Conservation (phyloP, 805 yeast genomes). For the Lipomyces mesembrius region DNA sequence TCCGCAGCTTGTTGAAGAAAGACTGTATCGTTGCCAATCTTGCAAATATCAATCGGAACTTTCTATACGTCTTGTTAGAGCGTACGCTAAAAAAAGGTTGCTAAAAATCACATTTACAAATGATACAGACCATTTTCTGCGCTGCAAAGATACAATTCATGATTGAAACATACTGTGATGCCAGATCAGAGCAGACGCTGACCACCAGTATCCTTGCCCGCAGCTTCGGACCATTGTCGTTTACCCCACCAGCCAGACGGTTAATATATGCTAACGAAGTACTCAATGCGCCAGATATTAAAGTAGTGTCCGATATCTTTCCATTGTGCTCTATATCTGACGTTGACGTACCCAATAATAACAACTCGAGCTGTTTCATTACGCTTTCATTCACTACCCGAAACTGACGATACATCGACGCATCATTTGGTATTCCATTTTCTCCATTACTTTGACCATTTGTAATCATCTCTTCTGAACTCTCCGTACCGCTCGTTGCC, state of each 20-base stretch:
- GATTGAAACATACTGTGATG: slow-evolving; percentile 83
- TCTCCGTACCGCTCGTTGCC: background rate
- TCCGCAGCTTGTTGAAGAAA: slow-evolving; percentile 95
- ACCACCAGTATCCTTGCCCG: slow-evolving; percentile 69
- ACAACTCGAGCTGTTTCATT: slow-evolving; percentile 58
- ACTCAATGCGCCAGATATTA: slow-evolving; percentile 78
- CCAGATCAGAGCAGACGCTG: slow-evolving; percentile 71
- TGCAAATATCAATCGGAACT: slow-evolving; percentile 88
- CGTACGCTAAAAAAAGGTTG: background rate
- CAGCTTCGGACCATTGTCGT: slow-evolving; percentile 45
- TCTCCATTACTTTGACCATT: background rate
- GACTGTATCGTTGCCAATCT: slow-evolving; percentile 66
- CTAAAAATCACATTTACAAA: background rate
- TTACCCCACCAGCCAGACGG: slow-evolving; percentile 38
- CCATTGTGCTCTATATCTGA: slow-evolving; percentile 37
- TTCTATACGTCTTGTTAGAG: slow-evolving; percentile 44
- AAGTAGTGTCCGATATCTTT: slow-evolving; percentile 46
- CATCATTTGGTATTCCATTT: slow-evolving; percentile 42
- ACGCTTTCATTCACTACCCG: slow-evolving; percentile 76
- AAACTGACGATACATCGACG: slow-evolving; percentile 81
- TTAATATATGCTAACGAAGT: slow-evolving; percentile 81
- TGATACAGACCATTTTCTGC: slow-evolving; percentile 63
- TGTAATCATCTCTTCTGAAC: slow-evolving; percentile 1
- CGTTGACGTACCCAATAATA: slow-evolving; percentile 49
- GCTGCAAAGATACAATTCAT: slow-evolving; percentile 98